These are phyloP conservation scores for Metroxylon sagu DNA, from an alignment of 176 grass and related monocot species.

Conservation along the genomic window DNA sequence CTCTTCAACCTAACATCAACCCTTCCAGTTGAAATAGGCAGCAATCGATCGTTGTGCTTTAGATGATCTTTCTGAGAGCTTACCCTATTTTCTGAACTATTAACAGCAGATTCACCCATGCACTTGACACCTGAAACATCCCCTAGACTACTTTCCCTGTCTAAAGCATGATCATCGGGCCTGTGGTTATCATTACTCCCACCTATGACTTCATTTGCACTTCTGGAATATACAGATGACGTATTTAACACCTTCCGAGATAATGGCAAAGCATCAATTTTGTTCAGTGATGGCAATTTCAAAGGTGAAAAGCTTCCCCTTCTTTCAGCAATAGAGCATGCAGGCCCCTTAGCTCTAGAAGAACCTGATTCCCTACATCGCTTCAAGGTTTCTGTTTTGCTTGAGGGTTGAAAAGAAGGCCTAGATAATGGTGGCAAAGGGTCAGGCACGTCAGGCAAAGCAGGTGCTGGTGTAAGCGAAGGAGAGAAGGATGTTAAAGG, in stretches of 20 bases:
- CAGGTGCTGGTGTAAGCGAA: slow-evolving; percentile 48
- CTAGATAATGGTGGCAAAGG: slow-evolving; percentile 43
- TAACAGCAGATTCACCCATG: slow-evolving; percentile 19
- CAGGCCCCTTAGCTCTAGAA: slow-evolving; percentile 38
- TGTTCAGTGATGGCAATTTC: slow-evolving; percentile 62
- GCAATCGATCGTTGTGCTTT: neutral
- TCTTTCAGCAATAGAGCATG: slow-evolving; percentile 84
- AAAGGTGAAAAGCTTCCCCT: slow-evolving; percentile 78
- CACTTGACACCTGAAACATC: slow-evolving; percentile 13
- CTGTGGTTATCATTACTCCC: slow-evolving; percentile 24
- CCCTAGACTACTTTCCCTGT: slow-evolving; percentile 24
- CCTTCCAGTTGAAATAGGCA: slow-evolving; percentile 19
- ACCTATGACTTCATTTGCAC: slow-evolving; percentile 27
- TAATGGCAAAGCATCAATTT: slow-evolving; percentile 39
- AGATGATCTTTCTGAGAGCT: neutral
- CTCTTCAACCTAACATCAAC: slow-evolving; percentile 29
- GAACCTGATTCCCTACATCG: slow-evolving; percentile 21
- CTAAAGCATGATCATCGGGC: neutral
- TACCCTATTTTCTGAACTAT: slow-evolving; percentile 10
- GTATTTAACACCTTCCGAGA: slow-evolving; percentile 25
- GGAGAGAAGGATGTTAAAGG: slow-evolving; percentile 65
- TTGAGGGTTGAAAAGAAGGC: slow-evolving; percentile 61
- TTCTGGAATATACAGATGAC: slow-evolving; percentile 23
- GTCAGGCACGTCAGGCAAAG: slow-evolving; percentile 49
- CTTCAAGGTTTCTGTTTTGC: slow-evolving; percentile 36